These are phyloP conservation scores for Termitomyces sp. DNA, from an alignment of 768 basidiomycete species.

Conservation along the genomic window DNA sequence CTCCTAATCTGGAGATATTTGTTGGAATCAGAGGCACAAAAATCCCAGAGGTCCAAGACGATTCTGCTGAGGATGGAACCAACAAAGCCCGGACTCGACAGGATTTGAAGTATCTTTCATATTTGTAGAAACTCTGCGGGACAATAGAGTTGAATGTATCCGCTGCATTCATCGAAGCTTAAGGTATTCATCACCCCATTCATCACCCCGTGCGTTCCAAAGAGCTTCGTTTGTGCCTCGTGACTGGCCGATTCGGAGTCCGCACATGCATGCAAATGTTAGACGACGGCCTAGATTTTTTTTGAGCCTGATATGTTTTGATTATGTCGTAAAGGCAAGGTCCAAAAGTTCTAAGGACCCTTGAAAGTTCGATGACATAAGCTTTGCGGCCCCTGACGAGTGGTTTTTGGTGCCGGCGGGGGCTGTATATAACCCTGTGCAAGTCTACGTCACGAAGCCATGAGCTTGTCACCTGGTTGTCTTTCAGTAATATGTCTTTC, in stretches of 20 bases:
- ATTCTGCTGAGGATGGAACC: background rate
- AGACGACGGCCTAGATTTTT: background rate
- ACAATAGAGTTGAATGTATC: no score
- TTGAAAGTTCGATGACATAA: background rate
- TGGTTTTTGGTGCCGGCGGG: background rate
- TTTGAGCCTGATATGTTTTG: background rate
- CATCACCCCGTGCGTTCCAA: background rate
- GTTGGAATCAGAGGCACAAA: background rate
- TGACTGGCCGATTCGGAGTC: slow-evolving; percentile 2
- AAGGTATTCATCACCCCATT: no score
- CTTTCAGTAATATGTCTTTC: background rate
- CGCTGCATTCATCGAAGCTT: background rate
- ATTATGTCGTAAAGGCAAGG: background rate
- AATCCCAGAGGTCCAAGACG: no score
- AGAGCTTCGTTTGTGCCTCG: background rate
- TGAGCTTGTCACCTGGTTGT: background rate
- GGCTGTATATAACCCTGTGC: background rate
- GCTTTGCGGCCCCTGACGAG: background rate
- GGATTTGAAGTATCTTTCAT: background rate
- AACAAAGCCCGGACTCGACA: background rate
- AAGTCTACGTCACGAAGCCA: background rate
- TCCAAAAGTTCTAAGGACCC: background rate
- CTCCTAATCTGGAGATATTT: background rate
- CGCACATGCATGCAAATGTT: background rate
- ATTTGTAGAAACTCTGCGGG: background rate